Evolutionary conservation across 2,329 filamentous ascomycete species (phyloP).

Genomic region (Cordyceps farinosa): DNA sequence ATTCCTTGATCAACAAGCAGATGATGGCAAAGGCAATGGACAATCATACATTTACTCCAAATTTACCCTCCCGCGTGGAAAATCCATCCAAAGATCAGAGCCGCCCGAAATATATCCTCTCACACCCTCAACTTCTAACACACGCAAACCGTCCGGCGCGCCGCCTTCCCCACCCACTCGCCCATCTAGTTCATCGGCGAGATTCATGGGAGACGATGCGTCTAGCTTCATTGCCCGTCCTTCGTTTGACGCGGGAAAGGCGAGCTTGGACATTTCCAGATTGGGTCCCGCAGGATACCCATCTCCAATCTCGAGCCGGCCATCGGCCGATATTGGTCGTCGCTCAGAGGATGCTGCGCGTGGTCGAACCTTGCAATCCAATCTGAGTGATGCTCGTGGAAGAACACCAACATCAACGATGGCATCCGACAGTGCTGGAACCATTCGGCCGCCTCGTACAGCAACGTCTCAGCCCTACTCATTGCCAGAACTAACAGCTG

Average conservation of each 20-base stretch:
- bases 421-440: constrained; percentile 54
- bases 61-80: constrained; percentile 78
- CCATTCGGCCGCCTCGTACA: constrained; percentile 41
- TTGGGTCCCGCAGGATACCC: constrained; percentile 38
- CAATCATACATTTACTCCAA: constrained; percentile 85
- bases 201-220: constrained; percentile 36
- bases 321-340: constrained; percentile 42
- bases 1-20: constrained; percentile 52
- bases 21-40: constrained; percentile 48
- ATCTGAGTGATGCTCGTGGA: constrained; percentile 39
- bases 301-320: constrained; percentile 43
- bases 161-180: constrained; percentile 61
- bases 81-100: constrained; percentile 68
- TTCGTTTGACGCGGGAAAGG: constrained; percentile 49
- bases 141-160: constrained; percentile 42
- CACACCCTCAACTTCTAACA: constrained; percentile 46
- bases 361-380: constrained; percentile 41
- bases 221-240: constrained; percentile 38
- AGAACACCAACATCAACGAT: constrained; percentile 46
- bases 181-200: constrained; percentile 53
- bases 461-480: constrained; percentile 49
- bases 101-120: constrained; percentile 47
- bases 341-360: constrained; percentile 48
- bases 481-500: constrained; percentile 68
- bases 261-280: constrained; percentile 43